phyloP scores from a whole-genome alignment of 2,329 filamentous ascomycete species.

The Colletotrichum horii region DNA sequence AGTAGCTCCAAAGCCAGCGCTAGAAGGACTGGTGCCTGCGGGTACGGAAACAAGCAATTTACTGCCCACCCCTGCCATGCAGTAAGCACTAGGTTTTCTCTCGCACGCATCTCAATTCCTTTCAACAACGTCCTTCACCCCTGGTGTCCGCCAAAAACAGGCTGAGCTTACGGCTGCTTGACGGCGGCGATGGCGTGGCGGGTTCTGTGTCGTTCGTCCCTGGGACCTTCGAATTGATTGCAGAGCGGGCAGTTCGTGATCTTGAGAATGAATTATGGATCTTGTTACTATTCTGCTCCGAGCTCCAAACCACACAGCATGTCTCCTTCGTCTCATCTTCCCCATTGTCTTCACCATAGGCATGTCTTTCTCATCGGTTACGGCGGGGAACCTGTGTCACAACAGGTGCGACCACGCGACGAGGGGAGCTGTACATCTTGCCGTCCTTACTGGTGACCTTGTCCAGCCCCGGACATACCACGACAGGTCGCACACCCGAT shows the following conservation, averaged over 20 bases:
- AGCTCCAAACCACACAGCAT: not conserved
- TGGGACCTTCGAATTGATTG: not conserved
- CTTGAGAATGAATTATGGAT: not conserved
- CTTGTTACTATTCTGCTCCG: not conserved
- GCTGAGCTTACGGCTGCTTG: not conserved
- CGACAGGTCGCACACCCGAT: not conserved
- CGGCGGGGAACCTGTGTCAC: constrained; percentile 5
- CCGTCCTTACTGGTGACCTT: constrained; percentile 32
- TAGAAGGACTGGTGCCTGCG: not conserved
- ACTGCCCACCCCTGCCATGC: not conserved
- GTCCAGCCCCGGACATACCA: constrained; percentile 34
- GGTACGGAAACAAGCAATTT: not conserved
- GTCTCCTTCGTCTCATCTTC: not conserved
- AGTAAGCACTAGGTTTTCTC: not conserved
- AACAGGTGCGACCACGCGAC: constrained; percentile 26
- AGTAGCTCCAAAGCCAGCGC: not conserved
- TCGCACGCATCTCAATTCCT: not conserved
- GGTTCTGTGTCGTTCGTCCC: not conserved
- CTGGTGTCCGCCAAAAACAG: not conserved
- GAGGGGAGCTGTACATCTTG: constrained; percentile 24
- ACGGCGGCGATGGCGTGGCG: not conserved
- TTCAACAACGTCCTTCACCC: not conserved
- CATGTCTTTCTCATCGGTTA: not conserved
- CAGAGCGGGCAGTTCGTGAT: not conserved
- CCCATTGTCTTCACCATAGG: not conserved